Evolutionary conservation across 768 basidiomycete species (phyloP), one percentile per base, ranked within the genome.

Genomic region (Mycena galericulata): DNA sequence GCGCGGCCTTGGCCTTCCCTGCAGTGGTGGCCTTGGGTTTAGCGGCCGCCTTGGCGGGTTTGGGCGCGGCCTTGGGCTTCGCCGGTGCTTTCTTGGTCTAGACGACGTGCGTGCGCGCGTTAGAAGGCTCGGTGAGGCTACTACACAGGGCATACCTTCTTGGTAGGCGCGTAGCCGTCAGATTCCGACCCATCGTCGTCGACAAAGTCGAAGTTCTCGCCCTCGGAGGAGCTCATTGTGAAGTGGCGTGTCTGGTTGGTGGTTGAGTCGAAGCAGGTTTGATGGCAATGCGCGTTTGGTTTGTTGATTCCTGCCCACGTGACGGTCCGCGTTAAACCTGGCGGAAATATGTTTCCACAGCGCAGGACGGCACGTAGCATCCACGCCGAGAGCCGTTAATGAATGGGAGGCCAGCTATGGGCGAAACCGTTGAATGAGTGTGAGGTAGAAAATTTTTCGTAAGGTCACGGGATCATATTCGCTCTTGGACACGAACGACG

Each of bases 151-250:
- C 80, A 49, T 53, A 82, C 82, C 81, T 88, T 89, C 85, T 89
- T 90, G 20, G 84, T 82, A 6, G 91, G 91, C 27, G 83, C 85
- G 75, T 88, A 93, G 73, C 84, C 88, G 0, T 94, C 93, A 18
- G 90, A 92, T 58, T 91, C 93, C 29, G 86, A 87, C 4, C 81
- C 88, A 71, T 86, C 77, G 68, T 88, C 85, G 54, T 92, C 64
- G 30, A 38, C 46, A 30, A 61, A 72, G 69, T 89, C 87, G 56
- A 90, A 93, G 71, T 85, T 87, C 79, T 94, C 93, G 56, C 79
- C 86, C 75, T 91, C 92, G 14, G 91, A 91, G 61, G 90, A 91
- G 79, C 89, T 92, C 93, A 94, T 93, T 61, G 70, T 57, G 67
- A 69, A 53, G 62, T 65, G 65, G 72, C 61, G 68, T 53, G 72